These are phyloP conservation scores for Adiantum capillusveneris DNA, from an alignment of 75 land plant genomes.

Conservation along the genomic window DNA sequence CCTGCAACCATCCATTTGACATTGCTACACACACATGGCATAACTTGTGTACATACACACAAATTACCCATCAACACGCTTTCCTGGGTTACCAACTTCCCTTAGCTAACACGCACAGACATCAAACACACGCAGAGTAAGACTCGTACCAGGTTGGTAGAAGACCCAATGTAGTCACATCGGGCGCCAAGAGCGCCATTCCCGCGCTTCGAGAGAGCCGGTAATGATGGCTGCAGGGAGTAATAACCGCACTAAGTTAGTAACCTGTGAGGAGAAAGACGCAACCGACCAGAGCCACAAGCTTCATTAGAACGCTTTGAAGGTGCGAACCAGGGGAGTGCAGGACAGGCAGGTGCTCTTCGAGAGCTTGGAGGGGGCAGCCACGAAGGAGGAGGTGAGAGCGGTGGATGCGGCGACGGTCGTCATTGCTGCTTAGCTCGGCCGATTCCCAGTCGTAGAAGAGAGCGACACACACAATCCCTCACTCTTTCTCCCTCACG, in stretches of 20 bases:
- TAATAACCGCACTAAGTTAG: slow-evolving; percentile 1
- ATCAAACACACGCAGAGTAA: too few species aligned
- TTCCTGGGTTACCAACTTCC: too few species aligned
- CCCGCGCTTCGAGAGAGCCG: slow-evolving; percentile 28
- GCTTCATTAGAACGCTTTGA: background rate
- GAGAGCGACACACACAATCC: too few species aligned
- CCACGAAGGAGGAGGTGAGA: slow-evolving; percentile 1
- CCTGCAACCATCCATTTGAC: too few species aligned
- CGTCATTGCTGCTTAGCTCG: slow-evolving; percentile 9
- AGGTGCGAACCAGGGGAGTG: background rate
- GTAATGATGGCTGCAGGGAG: slow-evolving; percentile 22
- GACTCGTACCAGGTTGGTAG: slow-evolving; percentile 86
- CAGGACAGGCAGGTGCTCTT: background rate
- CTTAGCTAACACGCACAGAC: background rate
- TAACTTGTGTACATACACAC: too few species aligned
- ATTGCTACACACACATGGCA: too few species aligned
- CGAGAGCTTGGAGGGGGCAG: slow-evolving; percentile 3
- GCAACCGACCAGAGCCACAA: too few species aligned
- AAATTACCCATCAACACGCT: too few species aligned
- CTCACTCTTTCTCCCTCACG: too few species aligned
- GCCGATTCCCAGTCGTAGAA: background rate
- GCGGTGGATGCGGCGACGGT: slow-evolving; percentile 15
- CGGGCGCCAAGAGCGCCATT: slow-evolving; percentile 68
- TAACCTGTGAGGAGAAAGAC: too few species aligned
- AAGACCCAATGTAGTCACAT: slow-evolving; percentile 84